Conservation (phyloP, 441 rosid genomes). For the Rhodomyrtus psidioides region DNA sequence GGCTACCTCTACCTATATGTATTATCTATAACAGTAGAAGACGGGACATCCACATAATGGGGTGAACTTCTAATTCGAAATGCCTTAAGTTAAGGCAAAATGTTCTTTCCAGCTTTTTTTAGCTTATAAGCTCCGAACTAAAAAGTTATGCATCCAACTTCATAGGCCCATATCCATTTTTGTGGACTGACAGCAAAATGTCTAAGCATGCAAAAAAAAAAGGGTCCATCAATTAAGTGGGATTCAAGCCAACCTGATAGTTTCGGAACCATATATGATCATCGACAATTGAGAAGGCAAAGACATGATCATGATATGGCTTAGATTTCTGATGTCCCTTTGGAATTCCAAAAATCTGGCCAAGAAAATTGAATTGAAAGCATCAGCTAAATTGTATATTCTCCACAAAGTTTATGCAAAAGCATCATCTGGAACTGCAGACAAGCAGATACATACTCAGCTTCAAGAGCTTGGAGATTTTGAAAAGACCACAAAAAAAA, state of each 20-base stretch:
- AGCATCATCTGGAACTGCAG: not conserved
- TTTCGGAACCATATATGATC: constrained; percentile 98
- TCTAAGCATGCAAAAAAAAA: not conserved
- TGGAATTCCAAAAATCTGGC: constrained; percentile 82
- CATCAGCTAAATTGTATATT: not conserved
- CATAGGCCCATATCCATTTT: not conserved
- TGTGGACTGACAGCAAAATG: not conserved
- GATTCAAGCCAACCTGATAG: constrained; percentile 57
- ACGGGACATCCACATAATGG: not conserved
- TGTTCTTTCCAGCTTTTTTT: not conserved
- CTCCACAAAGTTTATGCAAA: not conserved
- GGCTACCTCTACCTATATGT: not conserved
- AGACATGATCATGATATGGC: constrained; percentile 95
- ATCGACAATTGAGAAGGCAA: constrained; percentile 83
- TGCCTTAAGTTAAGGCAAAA: not conserved
- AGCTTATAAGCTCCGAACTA: not conserved
- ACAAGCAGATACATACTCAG: not conserved
- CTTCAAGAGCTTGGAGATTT: not conserved
- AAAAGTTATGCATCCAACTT: not conserved
- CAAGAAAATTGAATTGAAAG: not conserved
- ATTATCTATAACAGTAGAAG: not conserved
- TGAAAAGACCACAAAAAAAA: not conserved
- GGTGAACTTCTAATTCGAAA: not conserved
- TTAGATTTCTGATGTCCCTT: constrained; percentile 87
- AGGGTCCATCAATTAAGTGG: not conserved